Conservation (phyloP, 495 filamentous ascomycete genomes). For the Pyronema domesticum region DNA sequence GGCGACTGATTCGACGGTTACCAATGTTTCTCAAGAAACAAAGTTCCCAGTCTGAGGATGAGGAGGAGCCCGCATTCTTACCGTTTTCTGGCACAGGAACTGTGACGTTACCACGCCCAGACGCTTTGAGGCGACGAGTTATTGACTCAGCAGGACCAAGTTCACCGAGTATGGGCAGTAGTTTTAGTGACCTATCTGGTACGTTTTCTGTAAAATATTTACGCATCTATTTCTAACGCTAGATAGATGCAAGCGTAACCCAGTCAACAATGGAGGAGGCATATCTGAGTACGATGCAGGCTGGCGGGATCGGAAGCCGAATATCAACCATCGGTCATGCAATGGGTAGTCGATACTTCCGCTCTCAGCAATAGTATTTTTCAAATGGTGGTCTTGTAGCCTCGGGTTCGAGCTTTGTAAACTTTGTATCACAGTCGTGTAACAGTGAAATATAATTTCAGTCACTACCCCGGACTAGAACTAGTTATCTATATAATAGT, state of each 20-base stretch:
- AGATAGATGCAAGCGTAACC: conserved; percentile 72
- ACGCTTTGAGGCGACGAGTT: not conserved
- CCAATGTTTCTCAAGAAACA: not conserved
- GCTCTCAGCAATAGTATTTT: conserved; percentile 1
- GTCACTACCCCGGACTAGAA: too few relatives aligned
- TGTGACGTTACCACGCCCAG: not conserved
- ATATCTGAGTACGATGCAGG: conserved; percentile 80
- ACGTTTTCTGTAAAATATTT: conserved; percentile 15
- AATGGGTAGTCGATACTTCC: conserved; percentile 22
- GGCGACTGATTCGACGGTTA: not conserved
- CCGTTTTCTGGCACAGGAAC: conserved; percentile 33
- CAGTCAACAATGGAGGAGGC: conserved; percentile 88
- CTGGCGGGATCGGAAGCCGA: conserved; percentile 58
- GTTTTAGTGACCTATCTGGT: conserved; percentile 94
- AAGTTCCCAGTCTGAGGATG: conserved; percentile 24
- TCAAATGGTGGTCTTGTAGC: too few relatives aligned
- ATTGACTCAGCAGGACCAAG: conserved; percentile 17
- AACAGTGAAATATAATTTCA: too few relatives aligned
- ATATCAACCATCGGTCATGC: conserved; percentile 68
- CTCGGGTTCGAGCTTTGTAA: too few relatives aligned
- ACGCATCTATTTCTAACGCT: not conserved
- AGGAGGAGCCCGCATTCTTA: conserved; percentile 52
- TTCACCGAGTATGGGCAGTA: conserved; percentile 92
- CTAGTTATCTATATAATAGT: not conserved
- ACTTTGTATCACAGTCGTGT: too few relatives aligned